phyloP scores from a whole-genome alignment of 129 eudicot species.

The Mikania micrantha region DNA sequence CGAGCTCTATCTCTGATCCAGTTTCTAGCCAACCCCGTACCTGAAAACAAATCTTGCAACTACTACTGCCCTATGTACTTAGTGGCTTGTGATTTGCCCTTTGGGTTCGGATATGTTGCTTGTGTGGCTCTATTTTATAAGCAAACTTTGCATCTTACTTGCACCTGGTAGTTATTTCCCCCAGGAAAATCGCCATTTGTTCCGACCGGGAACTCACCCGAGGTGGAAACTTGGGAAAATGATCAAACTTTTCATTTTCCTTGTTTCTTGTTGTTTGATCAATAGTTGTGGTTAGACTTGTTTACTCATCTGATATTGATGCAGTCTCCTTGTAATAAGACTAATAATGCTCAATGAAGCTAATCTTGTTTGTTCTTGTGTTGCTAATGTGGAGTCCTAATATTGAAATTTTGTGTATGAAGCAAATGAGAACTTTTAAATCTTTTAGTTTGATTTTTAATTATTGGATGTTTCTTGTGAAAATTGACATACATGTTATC shows the following conservation, averaged over 20 bases:
- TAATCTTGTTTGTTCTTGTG: constrained; percentile 4
- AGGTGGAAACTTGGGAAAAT: constrained; percentile 55
- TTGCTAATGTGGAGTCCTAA: neutral
- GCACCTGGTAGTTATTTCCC: constrained; percentile 70
- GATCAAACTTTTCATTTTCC: constrained; percentile 10
- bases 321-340: constrained; percentile 21
- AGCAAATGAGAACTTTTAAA: no score
- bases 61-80: neutral
- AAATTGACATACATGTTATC: no score
- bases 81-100: constrained; percentile 7
- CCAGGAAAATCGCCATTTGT: constrained; percentile 15
- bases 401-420: no score
- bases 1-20: constrained; percentile 41
- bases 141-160: constrained; percentile 26
- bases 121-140: neutral
- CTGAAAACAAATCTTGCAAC: constrained; percentile 25
- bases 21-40: constrained; percentile 60
- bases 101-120: constrained; percentile 6
- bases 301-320: constrained; percentile 17
- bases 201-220: constrained; percentile 54
- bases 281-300: constrained; percentile 17
- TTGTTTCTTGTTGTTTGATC: constrained; percentile 10
- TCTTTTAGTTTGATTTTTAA: no score
- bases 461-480: no score
- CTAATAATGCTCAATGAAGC: constrained; percentile 15